Evolutionary conservation across 2,329 filamentous ascomycete species (phyloP).

Genomic region (Microdochium trichocladiopsis): DNA sequence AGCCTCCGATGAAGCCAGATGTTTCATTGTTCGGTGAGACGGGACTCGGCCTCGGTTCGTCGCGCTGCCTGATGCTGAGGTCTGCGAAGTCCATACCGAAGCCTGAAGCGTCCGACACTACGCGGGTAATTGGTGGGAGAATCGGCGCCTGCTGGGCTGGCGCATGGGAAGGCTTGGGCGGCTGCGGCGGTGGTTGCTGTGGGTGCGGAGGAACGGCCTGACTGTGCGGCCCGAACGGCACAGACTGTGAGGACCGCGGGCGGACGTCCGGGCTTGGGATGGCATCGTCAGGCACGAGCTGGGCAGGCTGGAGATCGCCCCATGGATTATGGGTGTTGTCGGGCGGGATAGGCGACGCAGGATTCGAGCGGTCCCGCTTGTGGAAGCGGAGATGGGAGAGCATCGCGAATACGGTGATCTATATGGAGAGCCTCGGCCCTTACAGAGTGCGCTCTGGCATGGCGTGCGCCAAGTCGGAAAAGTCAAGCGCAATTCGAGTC

Average conservation of each 20-base stretch:
- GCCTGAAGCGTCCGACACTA: slow-evolving; percentile 16
- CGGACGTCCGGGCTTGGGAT: slow-evolving; percentile 40
- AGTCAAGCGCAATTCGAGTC: not conserved
- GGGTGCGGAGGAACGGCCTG: not conserved
- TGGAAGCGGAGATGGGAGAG: slow-evolving; percentile 52
- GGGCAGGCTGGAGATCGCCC: slow-evolving; percentile 31
- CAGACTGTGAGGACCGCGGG: slow-evolving; percentile 13
- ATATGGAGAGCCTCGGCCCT: not conserved
- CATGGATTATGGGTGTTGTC: slow-evolving; percentile 32
- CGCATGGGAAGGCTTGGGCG: slow-evolving; percentile 26
- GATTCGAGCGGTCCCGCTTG: slow-evolving; percentile 48
- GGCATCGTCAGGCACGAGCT: slow-evolving; percentile 32
- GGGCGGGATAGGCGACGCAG: slow-evolving; percentile 39
- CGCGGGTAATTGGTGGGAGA: slow-evolving; percentile 29
- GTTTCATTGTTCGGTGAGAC: slow-evolving; percentile 27
- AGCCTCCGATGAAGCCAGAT: slow-evolving; percentile 46
- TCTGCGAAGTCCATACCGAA: not conserved
- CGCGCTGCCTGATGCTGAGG: slow-evolving; percentile 1
- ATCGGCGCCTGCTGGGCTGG: slow-evolving; percentile 30
- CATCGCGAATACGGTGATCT: slow-evolving; percentile 22
- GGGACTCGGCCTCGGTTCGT: slow-evolving; percentile 20
- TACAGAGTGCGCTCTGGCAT: not conserved
- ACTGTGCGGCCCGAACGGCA: not conserved
- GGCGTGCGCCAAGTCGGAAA: not conserved
- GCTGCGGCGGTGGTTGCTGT: slow-evolving; percentile 13